A percentile compares a stretch with the other conserved stretches of the same genome.
These are phyloP conservation scores for Camillea tinctor DNA, from an alignment of 2,329 filamentous ascomycete species.

Conservation along the genomic window DNA sequence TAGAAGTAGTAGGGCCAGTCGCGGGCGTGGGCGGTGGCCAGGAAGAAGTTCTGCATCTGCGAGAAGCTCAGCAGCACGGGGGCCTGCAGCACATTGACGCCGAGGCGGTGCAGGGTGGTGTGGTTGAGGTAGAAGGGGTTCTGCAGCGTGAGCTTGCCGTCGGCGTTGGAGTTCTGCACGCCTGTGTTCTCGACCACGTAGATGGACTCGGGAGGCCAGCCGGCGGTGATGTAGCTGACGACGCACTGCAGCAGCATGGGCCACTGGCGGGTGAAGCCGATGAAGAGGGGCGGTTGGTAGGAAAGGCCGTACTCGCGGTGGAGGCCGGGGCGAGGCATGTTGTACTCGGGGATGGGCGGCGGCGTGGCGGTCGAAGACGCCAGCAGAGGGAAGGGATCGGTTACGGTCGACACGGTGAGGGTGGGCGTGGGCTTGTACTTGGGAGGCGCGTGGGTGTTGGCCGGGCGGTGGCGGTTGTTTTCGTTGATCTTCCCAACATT, in stretches of 20 bases:
- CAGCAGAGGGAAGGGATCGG: slow-evolving; percentile 28
- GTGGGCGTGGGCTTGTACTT: slow-evolving; percentile 30
- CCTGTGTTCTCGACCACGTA: slow-evolving; percentile 50
- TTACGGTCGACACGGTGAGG: slow-evolving; percentile 17
- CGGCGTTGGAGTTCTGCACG: slow-evolving; percentile 42
- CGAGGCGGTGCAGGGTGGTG: slow-evolving; percentile 32
- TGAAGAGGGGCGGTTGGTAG: slow-evolving; percentile 42
- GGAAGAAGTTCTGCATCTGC: slow-evolving; percentile 54
- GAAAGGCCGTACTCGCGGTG: slow-evolving; percentile 32
- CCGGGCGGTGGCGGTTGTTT: slow-evolving; percentile 13
- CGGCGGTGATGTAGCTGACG: slow-evolving; percentile 46
- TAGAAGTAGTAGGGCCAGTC: slow-evolving; percentile 53
- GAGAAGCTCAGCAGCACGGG: slow-evolving; percentile 52
- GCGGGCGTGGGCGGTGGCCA: slow-evolving; percentile 41
- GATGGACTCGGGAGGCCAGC: slow-evolving; percentile 48
- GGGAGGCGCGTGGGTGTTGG: slow-evolving; percentile 26
- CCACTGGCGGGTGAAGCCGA: slow-evolving; percentile 50
- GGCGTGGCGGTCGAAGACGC: slow-evolving; percentile 23
- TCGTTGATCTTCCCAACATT: slow-evolving; percentile 13
- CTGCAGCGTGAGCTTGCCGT: slow-evolving; percentile 38
- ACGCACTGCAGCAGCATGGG: slow-evolving; percentile 46
- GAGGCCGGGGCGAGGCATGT: slow-evolving; percentile 33
- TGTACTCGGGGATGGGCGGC: slow-evolving; percentile 36
- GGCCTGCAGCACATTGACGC: slow-evolving; percentile 44
- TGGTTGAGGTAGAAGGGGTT: slow-evolving; percentile 50